phyloP scores from a whole-genome alignment of 2,329 filamentous ascomycete species.

The Fusarium nygamai region DNA sequence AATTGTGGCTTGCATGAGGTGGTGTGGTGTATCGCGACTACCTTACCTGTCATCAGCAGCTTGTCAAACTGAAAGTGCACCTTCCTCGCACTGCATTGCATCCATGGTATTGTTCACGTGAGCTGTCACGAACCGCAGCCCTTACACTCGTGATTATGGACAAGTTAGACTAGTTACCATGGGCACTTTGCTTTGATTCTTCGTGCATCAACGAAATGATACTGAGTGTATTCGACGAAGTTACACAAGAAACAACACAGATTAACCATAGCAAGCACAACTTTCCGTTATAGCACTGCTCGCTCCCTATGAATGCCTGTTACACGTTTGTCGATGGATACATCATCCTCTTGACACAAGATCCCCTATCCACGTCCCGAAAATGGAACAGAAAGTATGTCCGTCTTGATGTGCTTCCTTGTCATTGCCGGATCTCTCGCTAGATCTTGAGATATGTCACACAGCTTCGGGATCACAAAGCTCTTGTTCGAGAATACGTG shows the following conservation, averaged over 20 bases:
- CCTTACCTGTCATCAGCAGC: not conserved
- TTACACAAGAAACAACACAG: not conserved
- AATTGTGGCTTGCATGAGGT: not conserved
- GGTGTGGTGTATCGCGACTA: not conserved
- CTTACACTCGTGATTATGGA: not conserved
- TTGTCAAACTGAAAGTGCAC: not conserved
- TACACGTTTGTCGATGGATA: not conserved
- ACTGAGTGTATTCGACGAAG: too few relatives aligned
- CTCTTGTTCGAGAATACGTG: conserved; percentile 23
- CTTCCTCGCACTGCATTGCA: not conserved
- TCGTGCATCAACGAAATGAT: too few relatives aligned
- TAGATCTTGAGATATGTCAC: conserved; percentile 21
- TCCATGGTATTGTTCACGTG: not conserved
- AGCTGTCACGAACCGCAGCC: not conserved
- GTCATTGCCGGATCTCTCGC: conserved; percentile 31
- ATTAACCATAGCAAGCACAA: not conserved
- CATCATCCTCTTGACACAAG: not conserved
- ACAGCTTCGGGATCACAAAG: conserved; percentile 25
- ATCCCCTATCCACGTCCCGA: not conserved
- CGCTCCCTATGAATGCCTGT: not conserved
- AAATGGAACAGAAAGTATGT: not conserved
- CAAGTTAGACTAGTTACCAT: not conserved
- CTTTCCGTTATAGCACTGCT: not conserved
- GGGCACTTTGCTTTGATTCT: not conserved
- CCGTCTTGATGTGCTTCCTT: not conserved